Evolutionary conservation across 495 filamentous ascomycete species (phyloP), one percentile per base, ranked within the genome.

Genomic region (Penicillium dipodomyicola): DNA sequence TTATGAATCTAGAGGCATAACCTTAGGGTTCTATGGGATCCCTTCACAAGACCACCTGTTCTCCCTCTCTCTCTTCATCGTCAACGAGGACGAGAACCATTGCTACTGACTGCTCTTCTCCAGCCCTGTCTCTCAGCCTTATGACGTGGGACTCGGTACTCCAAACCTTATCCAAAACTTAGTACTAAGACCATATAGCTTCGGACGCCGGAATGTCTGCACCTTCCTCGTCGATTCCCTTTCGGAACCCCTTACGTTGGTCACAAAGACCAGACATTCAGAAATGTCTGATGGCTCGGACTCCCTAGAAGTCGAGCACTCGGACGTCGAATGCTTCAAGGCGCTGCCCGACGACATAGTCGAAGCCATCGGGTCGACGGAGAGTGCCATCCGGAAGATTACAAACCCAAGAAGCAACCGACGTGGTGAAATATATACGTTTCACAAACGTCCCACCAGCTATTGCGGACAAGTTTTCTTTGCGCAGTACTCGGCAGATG

Each of bases 181-280:
- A 44, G n/a, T n/a, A n/a, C 42, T 44, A 44, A 44, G 42, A 44
- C 22, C 14, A 44, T 44, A 45, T 45, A 45, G 23, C 27, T 45
- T 45, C 42, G 22, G 42, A 45, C 42, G 5, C 41, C 11, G 4
- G 20, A 43, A 43, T 43, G 19, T 45, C 42, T 45, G 2, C n/a
- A n/a, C n/a, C n/a, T n/a, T 45, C 10, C 12, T 27, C 22, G 22
- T 14, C 0, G 1, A 23, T 43, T 14, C 20, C 20, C 9, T 23
- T 45, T 45, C 12, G 42, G 22, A 27, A 27, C 27, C 14, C 22
- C 42, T 23, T 20, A 45, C n/a, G 42, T 45, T 45, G 23, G n/a
- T 23, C 42, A n/a, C n/a, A n/a, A n/a, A n/a, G n/a, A n/a, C 15
- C 42, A 2, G 25, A 25, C 20, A 25, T 25, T n/a, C 23, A 45